These are phyloP conservation scores for Tolypocladium guangdongense DNA, from an alignment of 2,329 filamentous ascomycete species.

Conservation along the genomic window DNA sequence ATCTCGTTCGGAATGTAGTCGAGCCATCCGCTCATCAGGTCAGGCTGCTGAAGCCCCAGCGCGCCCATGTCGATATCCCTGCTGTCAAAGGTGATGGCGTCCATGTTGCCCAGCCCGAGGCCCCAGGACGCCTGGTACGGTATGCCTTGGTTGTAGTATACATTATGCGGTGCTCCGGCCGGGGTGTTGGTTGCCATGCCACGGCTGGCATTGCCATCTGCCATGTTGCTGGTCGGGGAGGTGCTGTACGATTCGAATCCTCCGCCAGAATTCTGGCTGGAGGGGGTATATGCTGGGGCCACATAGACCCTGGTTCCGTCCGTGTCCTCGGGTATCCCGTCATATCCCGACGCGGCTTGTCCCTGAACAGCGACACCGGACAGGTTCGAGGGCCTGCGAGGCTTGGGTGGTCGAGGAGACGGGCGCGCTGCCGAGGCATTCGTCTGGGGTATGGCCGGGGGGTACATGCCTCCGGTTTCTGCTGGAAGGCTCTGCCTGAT, in stretches of 20 bases:
- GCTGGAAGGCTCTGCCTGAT: constrained; percentile 42
- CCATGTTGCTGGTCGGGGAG: constrained; percentile 31
- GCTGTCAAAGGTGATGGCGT: constrained; percentile 60
- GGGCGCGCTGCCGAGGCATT: constrained; percentile 36
- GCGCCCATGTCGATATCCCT: constrained; percentile 67
- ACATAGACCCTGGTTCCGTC: constrained; percentile 23
- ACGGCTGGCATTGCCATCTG: constrained; percentile 14
- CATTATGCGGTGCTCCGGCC: constrained; percentile 2
- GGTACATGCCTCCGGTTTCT: constrained; percentile 35
- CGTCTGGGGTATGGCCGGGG: constrained; percentile 37
- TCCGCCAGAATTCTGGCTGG: constrained; percentile 28
- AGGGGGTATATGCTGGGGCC: constrained; percentile 25
- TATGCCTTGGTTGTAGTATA: constrained; percentile 18
- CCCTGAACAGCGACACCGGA: constrained; percentile 9
- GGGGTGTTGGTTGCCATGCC: background rate
- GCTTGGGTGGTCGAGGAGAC: constrained; percentile 22
- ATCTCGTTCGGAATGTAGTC: constrained; percentile 62
- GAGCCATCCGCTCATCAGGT: constrained; percentile 61
- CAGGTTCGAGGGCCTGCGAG: constrained; percentile 14
- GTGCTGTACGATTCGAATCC: constrained; percentile 30
- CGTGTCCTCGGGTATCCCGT: constrained; percentile 15
- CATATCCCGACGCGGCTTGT: constrained; percentile 17
- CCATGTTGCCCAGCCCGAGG: constrained; percentile 23
- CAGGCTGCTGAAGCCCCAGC: constrained; percentile 44
- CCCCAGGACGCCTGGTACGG: constrained; percentile 19